These are phyloP conservation scores for Hypomyces perniciosus DNA, from an alignment of 2,329 filamentous ascomycete species.

Conservation along the genomic window DNA sequence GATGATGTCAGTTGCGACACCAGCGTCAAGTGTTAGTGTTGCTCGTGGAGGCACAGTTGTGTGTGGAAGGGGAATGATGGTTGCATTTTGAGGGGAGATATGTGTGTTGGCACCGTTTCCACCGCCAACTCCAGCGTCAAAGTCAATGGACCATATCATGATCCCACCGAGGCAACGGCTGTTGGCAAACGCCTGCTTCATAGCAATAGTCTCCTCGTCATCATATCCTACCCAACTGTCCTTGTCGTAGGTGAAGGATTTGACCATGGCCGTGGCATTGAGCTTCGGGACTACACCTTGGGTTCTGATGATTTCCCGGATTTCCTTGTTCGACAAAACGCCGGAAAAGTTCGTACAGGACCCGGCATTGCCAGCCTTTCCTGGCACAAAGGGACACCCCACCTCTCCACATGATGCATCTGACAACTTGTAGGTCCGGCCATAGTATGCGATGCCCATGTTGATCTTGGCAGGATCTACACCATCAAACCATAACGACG, in stretches of 20 bases:
- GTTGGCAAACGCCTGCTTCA: background rate
- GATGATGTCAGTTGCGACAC: background rate
- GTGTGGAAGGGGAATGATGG: background rate
- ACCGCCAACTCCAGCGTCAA: background rate
- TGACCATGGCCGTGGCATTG: background rate
- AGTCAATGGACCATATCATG: background rate
- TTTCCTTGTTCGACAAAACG: background rate
- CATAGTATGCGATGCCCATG: slow-evolving; percentile 42
- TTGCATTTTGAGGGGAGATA: background rate
- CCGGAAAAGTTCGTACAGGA: background rate
- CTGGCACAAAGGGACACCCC: background rate
- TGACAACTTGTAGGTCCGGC: slow-evolving; percentile 20
- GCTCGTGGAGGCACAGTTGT: background rate
- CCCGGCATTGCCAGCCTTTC: background rate
- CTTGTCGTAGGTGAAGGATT: background rate
- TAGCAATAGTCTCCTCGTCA: background rate
- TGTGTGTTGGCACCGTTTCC: background rate
- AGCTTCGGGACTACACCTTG: background rate
- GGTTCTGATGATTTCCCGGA: background rate
- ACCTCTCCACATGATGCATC: background rate
- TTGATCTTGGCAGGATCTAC: slow-evolving; percentile 37
- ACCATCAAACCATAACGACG: slow-evolving; percentile 35
- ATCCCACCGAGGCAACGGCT: background rate
- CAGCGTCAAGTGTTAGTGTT: background rate
- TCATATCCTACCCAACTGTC: background rate